Base-by-base conservation (phyloP, 164 flowering plant species). In the Macadamia tetraphylla region DNA sequence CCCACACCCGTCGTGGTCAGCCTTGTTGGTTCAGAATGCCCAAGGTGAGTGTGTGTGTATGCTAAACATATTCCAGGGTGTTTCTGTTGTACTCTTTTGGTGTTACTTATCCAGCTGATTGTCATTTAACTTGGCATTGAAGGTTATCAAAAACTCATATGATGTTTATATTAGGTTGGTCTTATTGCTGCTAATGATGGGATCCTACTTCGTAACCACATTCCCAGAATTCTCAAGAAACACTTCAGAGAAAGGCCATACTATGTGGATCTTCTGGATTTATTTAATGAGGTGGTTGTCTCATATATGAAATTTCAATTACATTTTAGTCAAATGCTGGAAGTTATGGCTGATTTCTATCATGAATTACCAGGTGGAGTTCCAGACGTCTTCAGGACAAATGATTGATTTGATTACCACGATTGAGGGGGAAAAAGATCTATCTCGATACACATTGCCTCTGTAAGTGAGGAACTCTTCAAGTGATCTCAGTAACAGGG, bases 351-450 rank as follows among this genome's bases (percentile, higher is more conserved):
- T 53, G 29, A 66, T 70, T 40, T 31, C 5, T 75, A 12, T 59
- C 31, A 60, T 74, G 66, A 51, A 68, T 52, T 58, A n/a, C 29
- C 77, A 94, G 98, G 93, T 94, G 56, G 98, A 94, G 78, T 94
- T 90, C 71, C 98, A 92, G 71, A 92, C 98, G 58, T 86, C 97
- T 60, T 86, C 81, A 8, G 98, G 98, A 60, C 97, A 94, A 81
- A 92, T 92, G 98, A 82, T 94, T 67, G 98, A 94, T 87, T 79
- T 92, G 77, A 94, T 92, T 58, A 92, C 98, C 17, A 90, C 98
- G 0, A 74, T 87, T 66, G 95, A 86, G 75, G 98, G 98, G 75
- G 90, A 86, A 71, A 87, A 88, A 78, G 97, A 94, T 79, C 76
- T 94, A 43, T 81, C 93, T 10, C 88, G 88, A 70, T 94, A 94